Base-by-base conservation (phyloP, 495 filamentous ascomycete genomes). In the Amniculicola lignicola region DNA sequence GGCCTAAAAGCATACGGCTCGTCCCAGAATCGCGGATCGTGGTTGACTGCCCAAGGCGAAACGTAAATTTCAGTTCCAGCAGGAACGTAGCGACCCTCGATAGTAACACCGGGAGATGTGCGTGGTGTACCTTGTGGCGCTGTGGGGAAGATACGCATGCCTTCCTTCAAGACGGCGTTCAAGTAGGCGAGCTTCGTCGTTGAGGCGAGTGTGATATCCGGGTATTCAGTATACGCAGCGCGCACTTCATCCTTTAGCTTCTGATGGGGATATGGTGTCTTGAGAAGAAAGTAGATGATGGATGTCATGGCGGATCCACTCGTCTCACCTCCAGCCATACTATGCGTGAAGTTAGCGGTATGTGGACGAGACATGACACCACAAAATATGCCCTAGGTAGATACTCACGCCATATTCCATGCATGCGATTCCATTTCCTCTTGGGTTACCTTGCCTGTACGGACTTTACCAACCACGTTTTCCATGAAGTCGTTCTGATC, bases 31-130 rank as follows among this genome's bases (percentile, higher is more conserved):
- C 16, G 5, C 4, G 19, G 15, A 21, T 44, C 23, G 40, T 44
- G 40, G 12, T 15, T 44, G 23, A 27, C 4, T 21, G 40, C 7
- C 40, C 40, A 44, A 4, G 18, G 18, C 3, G 40, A 44, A 4
- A 21, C 40, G 40, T 22, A 44, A n/a, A 44, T 14, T 23, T 22
- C 23, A 19, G 40, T 44, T n/a, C 40, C 40, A 12, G 19, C 24
- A 5, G 40, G 40, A 27, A 44, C 23, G 16, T 44, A 44, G 16
- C 24, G 40, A 19, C 40, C 40, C 18, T 44, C 40, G 21, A 44
- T 21, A 11, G 24, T 27, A 12, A 4, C 4, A n/a, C 40, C 40
- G 14, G 40, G 40, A n/a, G 18, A 23, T 9, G 12, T 44, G 16
- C 40, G 40, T 9, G 18, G 40, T 14, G n/a, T 22, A 19, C 40